Conservation (phyloP, 2,329 filamentous ascomycete species). For the Aureobasidium namibiae region DNA sequence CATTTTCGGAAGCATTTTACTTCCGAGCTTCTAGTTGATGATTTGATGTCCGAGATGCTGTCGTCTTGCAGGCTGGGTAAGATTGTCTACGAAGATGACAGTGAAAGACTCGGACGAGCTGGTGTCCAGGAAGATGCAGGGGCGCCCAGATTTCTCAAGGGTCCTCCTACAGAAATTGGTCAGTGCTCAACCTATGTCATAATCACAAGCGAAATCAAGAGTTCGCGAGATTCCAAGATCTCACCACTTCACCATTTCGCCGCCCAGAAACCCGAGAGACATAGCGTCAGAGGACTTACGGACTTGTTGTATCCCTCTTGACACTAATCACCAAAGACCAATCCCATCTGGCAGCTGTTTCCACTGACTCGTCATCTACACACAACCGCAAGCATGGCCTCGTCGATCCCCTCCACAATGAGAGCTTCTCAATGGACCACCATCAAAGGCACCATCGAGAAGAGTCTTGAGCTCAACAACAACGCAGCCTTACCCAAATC, state of each 20-base stretch:
- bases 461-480: conserved; percentile 25
- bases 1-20: background rate
- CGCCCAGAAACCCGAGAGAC: background rate
- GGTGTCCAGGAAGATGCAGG: background rate
- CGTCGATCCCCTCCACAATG: conserved; percentile 21
- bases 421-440: conserved; percentile 22
- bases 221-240: background rate
- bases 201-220: background rate
- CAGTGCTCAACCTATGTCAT: background rate
- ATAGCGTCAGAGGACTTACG: background rate
- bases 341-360: background rate
- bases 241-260: background rate
- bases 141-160: background rate
- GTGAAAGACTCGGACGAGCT: background rate
- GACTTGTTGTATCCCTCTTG: background rate
- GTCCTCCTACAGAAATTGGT: background rate
- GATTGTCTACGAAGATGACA: background rate
- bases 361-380: background rate
- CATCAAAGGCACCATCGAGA: conserved; percentile 25
- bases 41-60: background rate
- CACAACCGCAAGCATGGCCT: conserved; percentile 13
- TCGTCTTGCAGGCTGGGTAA: background rate
- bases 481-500: conserved; percentile 20
- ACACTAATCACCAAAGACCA: background rate
- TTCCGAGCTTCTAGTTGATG: background rate